These are phyloP conservation scores for Yamadazyma philogaea DNA, from an alignment of 805 yeast genomes.

Conservation along the genomic window DNA sequence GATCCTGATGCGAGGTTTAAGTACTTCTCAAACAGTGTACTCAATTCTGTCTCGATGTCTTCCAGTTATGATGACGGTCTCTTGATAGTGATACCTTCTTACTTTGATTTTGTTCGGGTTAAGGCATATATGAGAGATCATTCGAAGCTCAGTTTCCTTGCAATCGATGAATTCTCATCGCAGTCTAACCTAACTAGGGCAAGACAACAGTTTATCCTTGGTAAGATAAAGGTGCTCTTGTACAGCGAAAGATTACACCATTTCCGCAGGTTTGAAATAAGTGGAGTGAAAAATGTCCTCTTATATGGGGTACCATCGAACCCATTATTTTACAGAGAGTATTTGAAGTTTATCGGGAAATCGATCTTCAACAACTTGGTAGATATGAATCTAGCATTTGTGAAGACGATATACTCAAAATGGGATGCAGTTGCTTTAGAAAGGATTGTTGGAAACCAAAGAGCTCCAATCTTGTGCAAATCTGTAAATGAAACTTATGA, in stretches of 20 bases:
- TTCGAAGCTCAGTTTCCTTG: conserved; percentile 62
- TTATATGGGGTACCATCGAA: conserved; percentile 85
- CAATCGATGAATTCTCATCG: conserved; percentile 79
- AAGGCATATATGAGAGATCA: conserved; percentile 60
- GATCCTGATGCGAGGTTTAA: conserved; percentile 86
- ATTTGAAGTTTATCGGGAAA: conserved; percentile 64
- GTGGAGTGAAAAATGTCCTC: conserved; percentile 78
- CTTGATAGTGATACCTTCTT: conserved; percentile 77
- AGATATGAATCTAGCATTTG: conserved; percentile 41
- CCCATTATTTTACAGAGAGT: conserved; percentile 78
- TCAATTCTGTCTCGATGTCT: conserved; percentile 69
- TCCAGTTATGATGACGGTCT: conserved; percentile 69
- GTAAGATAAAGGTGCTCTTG: conserved; percentile 64
- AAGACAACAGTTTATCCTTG: conserved; percentile 64
- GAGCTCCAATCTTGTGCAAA: conserved; percentile 65
- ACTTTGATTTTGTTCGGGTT: conserved; percentile 79
- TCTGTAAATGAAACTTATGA: conserved; percentile 76
- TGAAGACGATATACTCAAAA: conserved; percentile 64
- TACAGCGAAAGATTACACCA: conserved; percentile 94
- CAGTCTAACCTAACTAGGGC: conserved; percentile 69
- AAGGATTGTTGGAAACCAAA: conserved; percentile 74
- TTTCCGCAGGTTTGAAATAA: conserved; percentile 78
- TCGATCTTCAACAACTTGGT: conserved; percentile 56
- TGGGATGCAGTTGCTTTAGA: conserved; percentile 80
- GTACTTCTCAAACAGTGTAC: conserved; percentile 66